A percentile compares a stretch with the other conserved stretches of the same genome.
These are phyloP conservation scores for Podaxis mareebaensis DNA, from an alignment of 768 basidiomycete genomes.

Conservation along the genomic window DNA sequence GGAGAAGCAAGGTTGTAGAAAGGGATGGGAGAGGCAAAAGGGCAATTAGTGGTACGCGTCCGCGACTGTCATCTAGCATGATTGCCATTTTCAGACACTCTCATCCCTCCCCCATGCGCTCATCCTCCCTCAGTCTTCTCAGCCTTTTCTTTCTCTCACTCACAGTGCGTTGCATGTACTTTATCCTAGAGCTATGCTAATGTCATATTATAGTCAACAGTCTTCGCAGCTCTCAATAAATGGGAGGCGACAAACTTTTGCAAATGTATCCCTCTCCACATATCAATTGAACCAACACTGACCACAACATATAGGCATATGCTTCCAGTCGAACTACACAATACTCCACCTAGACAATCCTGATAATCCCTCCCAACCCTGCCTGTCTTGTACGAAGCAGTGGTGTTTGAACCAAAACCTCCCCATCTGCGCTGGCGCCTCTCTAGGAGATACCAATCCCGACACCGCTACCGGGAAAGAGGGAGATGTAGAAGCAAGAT, in stretches of 20 bases:
- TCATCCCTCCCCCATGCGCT: not conserved
- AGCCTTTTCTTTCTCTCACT: constrained; percentile 26
- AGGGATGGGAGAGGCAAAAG: constrained; percentile 10
- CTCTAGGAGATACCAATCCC: constrained; percentile 83
- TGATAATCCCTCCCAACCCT: constrained; percentile 86
- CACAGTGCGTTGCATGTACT: not conserved
- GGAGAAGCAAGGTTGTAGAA: too few relatives aligned
- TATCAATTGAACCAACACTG: not conserved
- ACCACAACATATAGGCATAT: constrained; percentile 65
- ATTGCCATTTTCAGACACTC: constrained; percentile 14
- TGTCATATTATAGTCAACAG: constrained; percentile 18
- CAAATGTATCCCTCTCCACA: constrained; percentile 61
- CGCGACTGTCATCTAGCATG: not conserved
- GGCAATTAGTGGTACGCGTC: constrained; percentile 17
- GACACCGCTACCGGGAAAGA: constrained; percentile 95
- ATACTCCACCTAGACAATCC: constrained; percentile 81
- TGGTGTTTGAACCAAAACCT: constrained; percentile 95
- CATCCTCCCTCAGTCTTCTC: constrained; percentile 17
- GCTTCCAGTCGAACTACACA: constrained; percentile 84
- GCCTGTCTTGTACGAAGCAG: constrained; percentile 90
- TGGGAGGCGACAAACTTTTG: constrained; percentile 93
- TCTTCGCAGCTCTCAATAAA: constrained; percentile 49
- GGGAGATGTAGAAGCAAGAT: constrained; percentile 93
- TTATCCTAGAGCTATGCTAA: not conserved
- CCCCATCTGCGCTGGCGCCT: constrained; percentile 77